Conservation (phyloP, 139 green algal species). For the Volvox africanus region DNA sequence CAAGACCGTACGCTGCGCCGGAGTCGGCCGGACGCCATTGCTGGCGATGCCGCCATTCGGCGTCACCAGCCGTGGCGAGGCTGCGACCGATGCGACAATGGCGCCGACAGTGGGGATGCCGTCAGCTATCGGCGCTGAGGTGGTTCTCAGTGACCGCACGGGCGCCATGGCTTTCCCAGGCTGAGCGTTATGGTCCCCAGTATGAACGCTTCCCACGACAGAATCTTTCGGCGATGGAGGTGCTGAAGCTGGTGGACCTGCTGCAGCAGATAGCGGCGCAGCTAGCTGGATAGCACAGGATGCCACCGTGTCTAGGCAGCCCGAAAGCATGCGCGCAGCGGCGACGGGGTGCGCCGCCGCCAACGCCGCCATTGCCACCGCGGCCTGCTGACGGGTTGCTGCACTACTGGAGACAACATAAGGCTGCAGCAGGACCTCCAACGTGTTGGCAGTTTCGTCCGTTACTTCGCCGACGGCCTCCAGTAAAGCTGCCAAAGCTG, state of each 20-base stretch:
- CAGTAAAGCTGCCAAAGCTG: constrained; percentile 76
- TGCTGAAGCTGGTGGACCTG: not conserved
- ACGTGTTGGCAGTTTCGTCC: constrained; percentile 54
- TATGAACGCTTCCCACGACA: not conserved
- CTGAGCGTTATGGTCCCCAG: not conserved
- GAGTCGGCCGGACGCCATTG: constrained; percentile 24
- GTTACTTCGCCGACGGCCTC: constrained; percentile 84
- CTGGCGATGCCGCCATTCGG: not conserved
- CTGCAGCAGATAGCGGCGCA: not conserved
- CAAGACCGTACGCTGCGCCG: constrained; percentile 57
- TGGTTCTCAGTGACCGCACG: not conserved
- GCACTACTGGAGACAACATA: constrained; percentile 58
- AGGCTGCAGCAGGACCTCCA: constrained; percentile 64
- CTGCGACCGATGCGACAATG: not conserved
- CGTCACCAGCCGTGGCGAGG: not conserved
- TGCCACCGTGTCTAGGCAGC: constrained; percentile 37
- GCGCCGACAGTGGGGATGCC: not conserved
- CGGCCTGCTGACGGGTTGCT: constrained; percentile 68
- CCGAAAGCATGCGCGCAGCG: constrained; percentile 64
- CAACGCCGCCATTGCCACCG: constrained; percentile 74
- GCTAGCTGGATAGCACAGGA: constrained; percentile 20
- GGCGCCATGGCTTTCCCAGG: not conserved
- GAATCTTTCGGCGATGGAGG: not conserved
- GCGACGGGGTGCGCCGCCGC: constrained; percentile 69
- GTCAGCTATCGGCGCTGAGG: not conserved